Conservation (phyloP, 2,329 filamentous ascomycete species). For the Paracoccidioides lutzii region DNA sequence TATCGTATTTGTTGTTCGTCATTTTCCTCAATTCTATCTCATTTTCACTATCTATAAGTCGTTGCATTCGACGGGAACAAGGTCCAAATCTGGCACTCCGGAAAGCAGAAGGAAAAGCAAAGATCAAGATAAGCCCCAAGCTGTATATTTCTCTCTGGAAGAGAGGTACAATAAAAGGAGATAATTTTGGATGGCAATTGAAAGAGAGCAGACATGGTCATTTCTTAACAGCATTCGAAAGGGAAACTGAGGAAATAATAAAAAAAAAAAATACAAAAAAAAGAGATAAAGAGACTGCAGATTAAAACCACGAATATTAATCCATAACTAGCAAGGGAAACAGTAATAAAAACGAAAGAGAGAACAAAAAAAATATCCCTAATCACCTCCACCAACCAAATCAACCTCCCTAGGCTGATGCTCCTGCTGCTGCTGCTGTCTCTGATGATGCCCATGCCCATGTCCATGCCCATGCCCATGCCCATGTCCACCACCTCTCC, state of each 20-base stretch:
- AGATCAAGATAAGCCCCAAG: not conserved
- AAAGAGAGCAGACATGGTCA: not conserved
- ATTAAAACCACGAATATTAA: too few species aligned
- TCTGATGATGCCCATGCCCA: slow-evolving; percentile 10
- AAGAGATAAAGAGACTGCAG: not conserved
- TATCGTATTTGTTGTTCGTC: too few species aligned
- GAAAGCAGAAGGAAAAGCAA: not conserved
- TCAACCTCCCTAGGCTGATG: slow-evolving; percentile 27
- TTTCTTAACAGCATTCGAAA: not conserved
- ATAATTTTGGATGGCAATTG: not conserved
- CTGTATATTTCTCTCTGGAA: not conserved
- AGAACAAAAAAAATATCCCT: slow-evolving; percentile 16
- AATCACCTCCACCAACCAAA: slow-evolving; percentile 20
- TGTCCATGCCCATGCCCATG: slow-evolving; percentile 10
- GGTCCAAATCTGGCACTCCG: not conserved
- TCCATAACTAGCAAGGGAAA: not conserved
- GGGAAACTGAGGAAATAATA: not conserved
- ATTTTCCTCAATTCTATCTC: slow-evolving; percentile 5
- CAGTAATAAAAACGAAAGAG: slow-evolving; percentile 9
- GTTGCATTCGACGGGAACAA: too few species aligned
- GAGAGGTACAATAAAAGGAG: not conserved
- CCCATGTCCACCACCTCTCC: slow-evolving; percentile 20
- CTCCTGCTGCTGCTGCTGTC: slow-evolving; percentile 14
- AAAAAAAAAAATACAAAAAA: not conserved
- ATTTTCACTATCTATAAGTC: not conserved